A percentile compares a stretch with the other conserved stretches of the same genome.
phyloP scores from a whole-genome alignment of 2,329 filamentous ascomycete genomes.

The Epichloe brachyelytri region DNA sequence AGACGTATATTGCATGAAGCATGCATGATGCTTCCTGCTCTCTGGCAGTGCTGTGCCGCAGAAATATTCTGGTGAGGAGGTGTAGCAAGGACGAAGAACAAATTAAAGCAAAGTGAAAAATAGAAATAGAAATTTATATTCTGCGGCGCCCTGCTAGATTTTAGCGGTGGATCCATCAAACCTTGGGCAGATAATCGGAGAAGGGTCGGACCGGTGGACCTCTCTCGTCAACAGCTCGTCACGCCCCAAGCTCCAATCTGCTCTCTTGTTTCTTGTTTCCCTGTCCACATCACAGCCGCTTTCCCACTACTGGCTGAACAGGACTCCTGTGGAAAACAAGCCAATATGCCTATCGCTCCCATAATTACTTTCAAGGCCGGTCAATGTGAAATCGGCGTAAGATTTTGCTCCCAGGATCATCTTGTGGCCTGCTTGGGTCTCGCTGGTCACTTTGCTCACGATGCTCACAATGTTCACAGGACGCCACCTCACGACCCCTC shows the following conservation, averaged over 20 bases:
- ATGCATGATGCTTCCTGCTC: background rate
- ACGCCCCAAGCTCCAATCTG: background rate
- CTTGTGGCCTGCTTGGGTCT: background rate
- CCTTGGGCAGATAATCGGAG: slow-evolving; percentile 3
- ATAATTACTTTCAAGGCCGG: slow-evolving; percentile 96
- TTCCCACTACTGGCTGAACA: background rate
- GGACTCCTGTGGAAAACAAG: slow-evolving; percentile 2
- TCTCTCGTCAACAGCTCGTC: background rate
- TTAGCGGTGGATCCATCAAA: background rate
- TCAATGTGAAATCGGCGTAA: slow-evolving; percentile 71
- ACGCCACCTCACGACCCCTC: slow-evolving; percentile 29
- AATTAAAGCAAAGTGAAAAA: background rate
- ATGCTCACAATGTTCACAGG: background rate
- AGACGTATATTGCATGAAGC: background rate
- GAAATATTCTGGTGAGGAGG: background rate
- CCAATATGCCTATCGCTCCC: slow-evolving; percentile 64
- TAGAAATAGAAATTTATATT: slow-evolving; percentile 2
- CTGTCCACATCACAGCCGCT: background rate
- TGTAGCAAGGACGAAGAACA: background rate
- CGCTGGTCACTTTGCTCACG: slow-evolving; percentile 8
- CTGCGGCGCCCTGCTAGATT: background rate
- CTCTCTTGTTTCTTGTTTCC: background rate
- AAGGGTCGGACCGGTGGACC: slow-evolving; percentile 11
- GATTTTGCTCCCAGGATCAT: slow-evolving; percentile 15
- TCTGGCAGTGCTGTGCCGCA: background rate